phyloP scores from a whole-genome alignment of 2,329 filamentous ascomycete genomes.

The Zymoseptoria crescenta region DNA sequence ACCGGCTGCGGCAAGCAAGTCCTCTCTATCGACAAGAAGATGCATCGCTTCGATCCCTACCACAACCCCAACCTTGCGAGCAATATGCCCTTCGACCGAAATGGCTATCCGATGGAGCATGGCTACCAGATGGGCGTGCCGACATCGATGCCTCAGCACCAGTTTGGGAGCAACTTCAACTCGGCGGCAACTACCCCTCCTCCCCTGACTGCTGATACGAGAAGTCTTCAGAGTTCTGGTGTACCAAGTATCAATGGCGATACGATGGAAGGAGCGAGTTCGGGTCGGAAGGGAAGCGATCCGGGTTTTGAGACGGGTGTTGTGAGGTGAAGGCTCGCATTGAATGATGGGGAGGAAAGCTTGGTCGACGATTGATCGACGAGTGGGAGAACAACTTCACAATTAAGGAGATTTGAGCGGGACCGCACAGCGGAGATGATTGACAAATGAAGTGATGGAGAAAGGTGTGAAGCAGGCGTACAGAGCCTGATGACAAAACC shows the following conservation, averaged over 20 bases:
- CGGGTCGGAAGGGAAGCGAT: conserved; percentile 22
- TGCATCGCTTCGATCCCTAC: conserved; percentile 35
- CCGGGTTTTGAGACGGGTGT: conserved; percentile 11
- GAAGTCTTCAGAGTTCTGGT: conserved; percentile 22
- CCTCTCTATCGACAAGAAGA: conserved; percentile 41
- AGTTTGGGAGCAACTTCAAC: conserved; percentile 20
- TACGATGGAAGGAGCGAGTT: conserved; percentile 27
- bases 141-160: conserved; percentile 6
- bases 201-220: conserved; percentile 22
- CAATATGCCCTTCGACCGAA: conserved; percentile 4
- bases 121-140: neutral
- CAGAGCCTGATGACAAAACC: neutral
- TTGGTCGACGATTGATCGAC: neutral
- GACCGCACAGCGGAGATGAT: neutral
- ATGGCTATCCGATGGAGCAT: conserved; percentile 4
- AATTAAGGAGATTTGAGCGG: neutral
- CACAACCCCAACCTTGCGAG: conserved; percentile 8
- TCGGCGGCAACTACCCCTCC: conserved; percentile 24
- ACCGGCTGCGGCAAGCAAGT: conserved; percentile 39
- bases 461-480: neutral
- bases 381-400: neutral
- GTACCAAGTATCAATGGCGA: conserved; percentile 28
- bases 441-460: neutral
- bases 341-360: neutral
- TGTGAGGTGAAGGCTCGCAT: conserved; percentile 6